These are phyloP conservation scores for Tulasnella sp. DNA, from an alignment of 768 basidiomycete genomes.

Conservation along the genomic window DNA sequence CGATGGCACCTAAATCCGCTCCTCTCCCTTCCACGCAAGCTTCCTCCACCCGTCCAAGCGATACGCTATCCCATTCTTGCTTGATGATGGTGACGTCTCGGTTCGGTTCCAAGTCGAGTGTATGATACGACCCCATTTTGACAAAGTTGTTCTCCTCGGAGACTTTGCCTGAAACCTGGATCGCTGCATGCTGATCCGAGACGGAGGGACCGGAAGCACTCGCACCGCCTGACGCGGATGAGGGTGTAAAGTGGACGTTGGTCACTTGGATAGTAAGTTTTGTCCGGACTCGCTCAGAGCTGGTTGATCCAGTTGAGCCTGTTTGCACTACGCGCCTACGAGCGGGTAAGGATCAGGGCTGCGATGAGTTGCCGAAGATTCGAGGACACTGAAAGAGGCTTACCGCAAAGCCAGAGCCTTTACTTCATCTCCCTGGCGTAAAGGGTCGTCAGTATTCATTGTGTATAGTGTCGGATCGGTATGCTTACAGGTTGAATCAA, in stretches of 20 bases:
- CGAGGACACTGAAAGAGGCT: constrained; percentile 17
- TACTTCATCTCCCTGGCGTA: constrained; percentile 56
- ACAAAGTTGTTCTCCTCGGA: constrained; percentile 80
- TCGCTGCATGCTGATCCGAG: constrained; percentile 32
- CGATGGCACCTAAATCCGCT: constrained; percentile 91
- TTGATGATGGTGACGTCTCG: constrained; percentile 82
- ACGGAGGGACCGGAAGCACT: constrained; percentile 20
- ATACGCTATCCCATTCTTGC: constrained; percentile 88
- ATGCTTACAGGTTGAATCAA: constrained; percentile 60
- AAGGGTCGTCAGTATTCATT: constrained; percentile 3
- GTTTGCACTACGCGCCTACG: constrained; percentile 66
- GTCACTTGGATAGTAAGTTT: constrained; percentile 75
- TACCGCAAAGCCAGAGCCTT: constrained; percentile 77
- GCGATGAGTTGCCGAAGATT: background rate
- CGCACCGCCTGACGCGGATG: constrained; percentile 28
- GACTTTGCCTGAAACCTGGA: constrained; percentile 83
- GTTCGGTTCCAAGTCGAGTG: constrained; percentile 85
- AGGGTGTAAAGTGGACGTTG: constrained; percentile 70
- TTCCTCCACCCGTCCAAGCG: constrained; percentile 70
- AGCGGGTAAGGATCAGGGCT: background rate
- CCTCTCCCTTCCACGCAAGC: constrained; percentile 87
- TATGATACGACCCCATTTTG: constrained; percentile 87
- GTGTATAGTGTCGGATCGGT: background rate
- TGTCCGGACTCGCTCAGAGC: constrained; percentile 77
- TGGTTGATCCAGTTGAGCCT: constrained; percentile 87